These are phyloP conservation scores for Leccinum boreale DNA, from an alignment of 768 basidiomycete species.

Conservation along the genomic window DNA sequence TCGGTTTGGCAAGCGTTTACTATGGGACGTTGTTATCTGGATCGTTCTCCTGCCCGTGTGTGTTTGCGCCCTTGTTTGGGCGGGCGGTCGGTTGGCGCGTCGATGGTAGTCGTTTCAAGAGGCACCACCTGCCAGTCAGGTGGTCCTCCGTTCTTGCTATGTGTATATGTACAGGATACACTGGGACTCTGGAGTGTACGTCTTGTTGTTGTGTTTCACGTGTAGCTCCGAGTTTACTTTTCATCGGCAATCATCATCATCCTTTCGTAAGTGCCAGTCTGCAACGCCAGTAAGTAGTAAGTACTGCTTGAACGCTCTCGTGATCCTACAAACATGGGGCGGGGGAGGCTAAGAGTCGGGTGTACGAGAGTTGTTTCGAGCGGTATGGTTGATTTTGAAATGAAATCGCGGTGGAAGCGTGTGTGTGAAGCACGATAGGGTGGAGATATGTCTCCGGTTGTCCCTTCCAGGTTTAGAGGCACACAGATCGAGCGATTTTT, in stretches of 20 bases:
- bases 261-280: neutral
- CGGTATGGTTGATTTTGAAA: no score
- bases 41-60: conserved; percentile 62
- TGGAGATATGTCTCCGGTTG: no score
- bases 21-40: conserved; percentile 87
- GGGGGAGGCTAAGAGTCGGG: no score
- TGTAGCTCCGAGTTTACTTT: conserved; percentile 1
- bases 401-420: no score
- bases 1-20: conserved; percentile 65
- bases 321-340: neutral
- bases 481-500: no score
- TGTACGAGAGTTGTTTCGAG: no score
- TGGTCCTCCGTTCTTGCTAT: neutral
- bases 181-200: conserved; percentile 5
- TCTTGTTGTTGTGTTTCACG: neutral
- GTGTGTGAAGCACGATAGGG: no score
- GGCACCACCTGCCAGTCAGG: conserved; percentile 5
- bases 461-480: no score
- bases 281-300: neutral
- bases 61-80: conserved; percentile 55
- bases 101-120: conserved; percentile 45
- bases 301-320: neutral
- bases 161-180: neutral
- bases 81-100: conserved; percentile 46
- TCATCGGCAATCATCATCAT: neutral